Conservation (phyloP, 345 rosid genomes). For the Durio zibethinus region DNA sequence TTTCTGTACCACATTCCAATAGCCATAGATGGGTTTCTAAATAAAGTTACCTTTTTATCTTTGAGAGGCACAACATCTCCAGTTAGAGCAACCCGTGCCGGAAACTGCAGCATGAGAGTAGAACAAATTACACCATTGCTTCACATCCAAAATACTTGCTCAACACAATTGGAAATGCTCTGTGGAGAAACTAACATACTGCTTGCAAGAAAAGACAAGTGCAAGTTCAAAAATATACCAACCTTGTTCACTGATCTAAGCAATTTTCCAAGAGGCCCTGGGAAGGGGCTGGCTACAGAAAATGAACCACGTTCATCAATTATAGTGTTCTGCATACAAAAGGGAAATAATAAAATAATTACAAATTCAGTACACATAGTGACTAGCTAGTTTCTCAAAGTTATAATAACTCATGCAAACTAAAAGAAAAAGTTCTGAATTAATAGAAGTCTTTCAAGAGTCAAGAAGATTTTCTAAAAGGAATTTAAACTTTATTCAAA, state of each 20-base stretch:
- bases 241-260: slow-evolving; percentile 63
- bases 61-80: slow-evolving; percentile 71
- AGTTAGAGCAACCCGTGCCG: slow-evolving; percentile 66
- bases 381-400: slow-evolving; percentile 1
- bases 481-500: neutral
- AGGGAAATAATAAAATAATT: slow-evolving; percentile 1
- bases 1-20: neutral
- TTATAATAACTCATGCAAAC: slow-evolving; percentile 6
- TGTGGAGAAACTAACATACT: neutral
- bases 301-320: slow-evolving; percentile 84
- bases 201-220: slow-evolving; percentile 10
- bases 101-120: slow-evolving; percentile 50
- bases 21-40: neutral
- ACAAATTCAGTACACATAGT: neutral
- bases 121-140: slow-evolving; percentile 11
- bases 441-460: neutral
- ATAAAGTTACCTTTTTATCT: slow-evolving; percentile 53
- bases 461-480: neutral
- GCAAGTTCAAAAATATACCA: slow-evolving; percentile 22
- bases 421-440: neutral
- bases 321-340: slow-evolving; percentile 55
- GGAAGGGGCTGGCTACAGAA: slow-evolving; percentile 63
- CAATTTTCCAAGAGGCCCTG: slow-evolving; percentile 60
- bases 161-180: neutral
- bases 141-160: neutral